Evolutionary conservation across 177 flowering plant genomes (phyloP).

Genomic region (Vitis hybrid): DNA sequence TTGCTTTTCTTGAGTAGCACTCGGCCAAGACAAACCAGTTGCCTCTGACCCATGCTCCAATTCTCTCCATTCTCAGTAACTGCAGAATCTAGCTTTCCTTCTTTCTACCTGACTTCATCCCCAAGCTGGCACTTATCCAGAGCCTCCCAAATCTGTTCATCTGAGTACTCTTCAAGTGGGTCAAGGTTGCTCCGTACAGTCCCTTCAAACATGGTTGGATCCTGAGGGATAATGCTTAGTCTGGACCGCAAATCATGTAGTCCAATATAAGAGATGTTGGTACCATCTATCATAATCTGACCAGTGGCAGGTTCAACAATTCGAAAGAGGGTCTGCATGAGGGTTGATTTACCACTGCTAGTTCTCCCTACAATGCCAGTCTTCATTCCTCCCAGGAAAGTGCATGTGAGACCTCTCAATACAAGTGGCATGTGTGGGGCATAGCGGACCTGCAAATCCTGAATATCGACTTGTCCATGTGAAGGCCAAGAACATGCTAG

Average conservation of each 20-base stretch:
- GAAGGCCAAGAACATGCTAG: slow-evolving; percentile 63
- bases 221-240: slow-evolving; percentile 82
- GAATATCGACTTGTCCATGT: slow-evolving; percentile 50
- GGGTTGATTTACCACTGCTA: slow-evolving; percentile 88
- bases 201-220: slow-evolving; percentile 90
- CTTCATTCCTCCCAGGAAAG: slow-evolving; percentile 67
- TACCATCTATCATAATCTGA: slow-evolving; percentile 55
- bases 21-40: slow-evolving; percentile 77
- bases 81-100: slow-evolving; percentile 59
- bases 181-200: slow-evolving; percentile 71
- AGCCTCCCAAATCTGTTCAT: slow-evolving; percentile 85
- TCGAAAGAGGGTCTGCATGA: slow-evolving; percentile 76
- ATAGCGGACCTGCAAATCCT: slow-evolving; percentile 71
- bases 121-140: slow-evolving; percentile 79
- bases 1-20: slow-evolving; percentile 76
- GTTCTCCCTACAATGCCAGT: slow-evolving; percentile 87
- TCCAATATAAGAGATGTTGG: slow-evolving; percentile 63
- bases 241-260: slow-evolving; percentile 79
- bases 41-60: slow-evolving; percentile 93
- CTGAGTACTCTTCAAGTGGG: slow-evolving; percentile 75
- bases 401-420: slow-evolving; percentile 69
- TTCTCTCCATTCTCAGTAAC: slow-evolving; percentile 84
- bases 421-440: slow-evolving; percentile 90
- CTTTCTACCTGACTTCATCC: slow-evolving; percentile 67
- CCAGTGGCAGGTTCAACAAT: slow-evolving; percentile 77